Percentiles rank a stretch among this genome's conserved stretches.
These are phyloP conservation scores for Oleoguttula mirabilis DNA, from an alignment of 495 filamentous ascomycete genomes.

Conservation along the genomic window DNA sequence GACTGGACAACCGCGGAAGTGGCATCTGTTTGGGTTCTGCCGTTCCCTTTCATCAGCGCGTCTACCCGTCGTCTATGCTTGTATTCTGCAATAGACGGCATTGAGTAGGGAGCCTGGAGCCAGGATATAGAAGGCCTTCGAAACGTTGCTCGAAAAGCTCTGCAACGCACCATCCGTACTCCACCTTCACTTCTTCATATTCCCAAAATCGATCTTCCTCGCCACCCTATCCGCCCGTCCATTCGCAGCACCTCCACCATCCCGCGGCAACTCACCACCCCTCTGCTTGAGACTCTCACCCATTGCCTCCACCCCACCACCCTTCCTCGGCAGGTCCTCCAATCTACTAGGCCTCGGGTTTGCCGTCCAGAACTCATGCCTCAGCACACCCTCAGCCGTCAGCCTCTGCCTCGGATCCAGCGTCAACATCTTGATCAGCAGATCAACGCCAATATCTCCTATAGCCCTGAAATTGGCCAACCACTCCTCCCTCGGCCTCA, in stretches of 20 bases:
- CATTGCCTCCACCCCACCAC: constrained; percentile 58
- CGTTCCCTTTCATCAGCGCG: too few relatives aligned
- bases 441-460: constrained; percentile 68
- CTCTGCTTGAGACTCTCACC: constrained; percentile 72
- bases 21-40: too few relatives aligned
- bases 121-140: background rate
- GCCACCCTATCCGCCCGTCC: constrained; percentile 61
- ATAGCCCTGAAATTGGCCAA: constrained; percentile 59
- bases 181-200: constrained; percentile 38
- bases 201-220: constrained; percentile 74
- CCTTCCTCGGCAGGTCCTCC: constrained; percentile 63
- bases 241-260: constrained; percentile 46
- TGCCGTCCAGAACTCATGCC: constrained; percentile 74
- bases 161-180: too few relatives aligned
- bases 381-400: constrained; percentile 60
- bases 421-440: constrained; percentile 72
- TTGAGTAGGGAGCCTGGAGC: too few relatives aligned
- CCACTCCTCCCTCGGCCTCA: constrained; percentile 57
- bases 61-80: too few relatives aligned
- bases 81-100: too few relatives aligned
- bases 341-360: constrained; percentile 77
- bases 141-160: background rate
- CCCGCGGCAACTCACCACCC: constrained; percentile 52
- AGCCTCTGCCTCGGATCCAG: constrained; percentile 76
- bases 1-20: too few relatives aligned